Conservation (phyloP, 805 yeast genomes). For the Lipomyces mesembrius region DNA sequence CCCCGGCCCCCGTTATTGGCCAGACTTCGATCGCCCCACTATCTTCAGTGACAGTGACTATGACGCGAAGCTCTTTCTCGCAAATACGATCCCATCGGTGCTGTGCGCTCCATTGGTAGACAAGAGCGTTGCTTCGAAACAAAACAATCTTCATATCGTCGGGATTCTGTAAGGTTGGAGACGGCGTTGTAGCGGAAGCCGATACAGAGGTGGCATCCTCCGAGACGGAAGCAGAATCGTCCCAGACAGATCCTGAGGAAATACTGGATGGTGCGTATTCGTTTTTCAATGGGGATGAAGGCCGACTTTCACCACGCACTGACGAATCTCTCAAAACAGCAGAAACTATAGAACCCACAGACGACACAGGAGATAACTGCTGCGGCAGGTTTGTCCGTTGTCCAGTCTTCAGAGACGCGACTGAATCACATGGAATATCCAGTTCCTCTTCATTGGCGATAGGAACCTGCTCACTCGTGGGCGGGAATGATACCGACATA, state of each 20-base stretch:
- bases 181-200: constrained; percentile 2
- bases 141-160: constrained; percentile 27
- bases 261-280: constrained; percentile 15
- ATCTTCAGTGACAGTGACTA: constrained; percentile 28
- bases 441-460: neutral
- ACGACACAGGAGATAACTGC: neutral
- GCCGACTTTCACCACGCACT: constrained; percentile 1
- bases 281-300: constrained; percentile 21
- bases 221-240: constrained; percentile 13
- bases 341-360: neutral
- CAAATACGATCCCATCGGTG: constrained; percentile 35
- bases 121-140: constrained; percentile 35
- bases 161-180: constrained; percentile 9
- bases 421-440: neutral
- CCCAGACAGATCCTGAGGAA: constrained; percentile 12
- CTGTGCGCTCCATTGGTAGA: constrained; percentile 35
- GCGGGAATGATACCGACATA: neutral
- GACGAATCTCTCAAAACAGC: constrained; percentile 4
- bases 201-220: constrained; percentile 11
- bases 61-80: constrained; percentile 30
- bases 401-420: neutral
- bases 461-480: neutral
- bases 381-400: neutral
- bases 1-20: constrained; percentile 20
- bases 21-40: constrained; percentile 36